These are phyloP conservation scores for Starmerella gropengiesseri DNA, from an alignment of 805 yeast genomes.

Conservation along the genomic window DNA sequence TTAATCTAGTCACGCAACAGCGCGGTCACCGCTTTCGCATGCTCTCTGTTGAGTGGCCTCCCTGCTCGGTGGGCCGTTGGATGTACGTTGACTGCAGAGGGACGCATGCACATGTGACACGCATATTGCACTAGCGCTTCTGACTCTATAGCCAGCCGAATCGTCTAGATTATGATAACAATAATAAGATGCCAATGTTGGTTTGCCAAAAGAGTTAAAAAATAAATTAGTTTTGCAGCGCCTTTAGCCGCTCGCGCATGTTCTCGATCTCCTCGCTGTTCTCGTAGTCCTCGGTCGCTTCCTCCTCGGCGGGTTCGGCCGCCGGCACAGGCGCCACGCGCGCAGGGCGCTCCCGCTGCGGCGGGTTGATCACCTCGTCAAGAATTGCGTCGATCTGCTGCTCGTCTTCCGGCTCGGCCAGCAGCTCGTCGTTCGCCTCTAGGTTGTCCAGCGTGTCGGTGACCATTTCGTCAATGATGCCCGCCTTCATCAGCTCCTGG, in stretches of 20 bases:
- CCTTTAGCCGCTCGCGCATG: slow-evolving; percentile 82
- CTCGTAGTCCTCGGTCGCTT: slow-evolving; percentile 57
- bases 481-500: slow-evolving; percentile 59
- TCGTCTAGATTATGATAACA: too few relatives aligned
- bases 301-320: slow-evolving; percentile 30
- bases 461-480: slow-evolving; percentile 85
- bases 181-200: too few relatives aligned
- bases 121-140: too few relatives aligned
- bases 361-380: slow-evolving; percentile 33
- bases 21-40: too few relatives aligned
- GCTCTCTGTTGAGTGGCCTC: too few relatives aligned
- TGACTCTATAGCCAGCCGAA: too few relatives aligned
- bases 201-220: not conserved
- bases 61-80: too few relatives aligned
- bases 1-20: too few relatives aligned
- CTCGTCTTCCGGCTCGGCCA: slow-evolving; percentile 28
- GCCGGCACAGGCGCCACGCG: slow-evolving; percentile 2
- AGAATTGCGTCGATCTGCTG: slow-evolving; percentile 31
- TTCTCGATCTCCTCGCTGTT: slow-evolving; percentile 44
- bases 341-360: slow-evolving; percentile 10
- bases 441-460: slow-evolving; percentile 71
- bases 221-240: slow-evolving; percentile 50
- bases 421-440: slow-evolving; percentile 52
- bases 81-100: too few relatives aligned
- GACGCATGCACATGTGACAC: too few relatives aligned